Conservation (phyloP, 2,329 filamentous ascomycete species). For the Thelonectria blattea region DNA sequence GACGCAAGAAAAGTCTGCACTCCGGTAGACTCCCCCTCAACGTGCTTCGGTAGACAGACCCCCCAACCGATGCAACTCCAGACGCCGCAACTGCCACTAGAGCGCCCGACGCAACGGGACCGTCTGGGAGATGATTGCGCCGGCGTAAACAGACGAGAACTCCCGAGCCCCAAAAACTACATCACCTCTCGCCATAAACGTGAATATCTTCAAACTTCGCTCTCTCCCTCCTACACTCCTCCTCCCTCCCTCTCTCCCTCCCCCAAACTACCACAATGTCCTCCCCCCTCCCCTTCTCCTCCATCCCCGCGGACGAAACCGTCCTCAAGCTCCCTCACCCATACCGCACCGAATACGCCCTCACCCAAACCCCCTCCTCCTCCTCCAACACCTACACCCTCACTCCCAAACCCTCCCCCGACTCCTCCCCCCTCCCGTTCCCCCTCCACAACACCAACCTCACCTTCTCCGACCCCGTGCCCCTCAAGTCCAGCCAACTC, state of each 20-base stretch:
- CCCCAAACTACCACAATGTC: constrained; percentile 26
- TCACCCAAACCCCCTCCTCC: constrained; percentile 42
- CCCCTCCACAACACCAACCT: constrained; percentile 44
- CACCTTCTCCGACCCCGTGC: constrained; percentile 53
- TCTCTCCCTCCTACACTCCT: not conserved
- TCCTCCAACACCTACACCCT: constrained; percentile 49
- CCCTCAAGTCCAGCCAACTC: constrained; percentile 56
- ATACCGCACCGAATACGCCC: constrained; percentile 53
- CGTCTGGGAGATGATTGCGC: too few species aligned
- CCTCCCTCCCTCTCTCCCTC: not conserved
- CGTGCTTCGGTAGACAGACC: too few species aligned
- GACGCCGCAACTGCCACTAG: not conserved
- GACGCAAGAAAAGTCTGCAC: not conserved
- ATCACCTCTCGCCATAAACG: not conserved
- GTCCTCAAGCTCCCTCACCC: constrained; percentile 57
- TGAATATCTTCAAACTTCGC: constrained; percentile 31
- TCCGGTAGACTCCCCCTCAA: too few species aligned
- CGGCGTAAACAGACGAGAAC: not conserved
- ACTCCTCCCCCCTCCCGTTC: constrained; percentile 38
- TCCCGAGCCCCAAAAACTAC: not conserved
- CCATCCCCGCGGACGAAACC: constrained; percentile 42
- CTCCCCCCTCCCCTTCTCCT: constrained; percentile 28
- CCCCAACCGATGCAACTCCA: not conserved
- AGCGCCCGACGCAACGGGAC: too few species aligned
- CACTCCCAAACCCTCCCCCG: constrained; percentile 37